Conservation (phyloP, 306 rosid species). For the Herpetospermum pedunculosum region DNA sequence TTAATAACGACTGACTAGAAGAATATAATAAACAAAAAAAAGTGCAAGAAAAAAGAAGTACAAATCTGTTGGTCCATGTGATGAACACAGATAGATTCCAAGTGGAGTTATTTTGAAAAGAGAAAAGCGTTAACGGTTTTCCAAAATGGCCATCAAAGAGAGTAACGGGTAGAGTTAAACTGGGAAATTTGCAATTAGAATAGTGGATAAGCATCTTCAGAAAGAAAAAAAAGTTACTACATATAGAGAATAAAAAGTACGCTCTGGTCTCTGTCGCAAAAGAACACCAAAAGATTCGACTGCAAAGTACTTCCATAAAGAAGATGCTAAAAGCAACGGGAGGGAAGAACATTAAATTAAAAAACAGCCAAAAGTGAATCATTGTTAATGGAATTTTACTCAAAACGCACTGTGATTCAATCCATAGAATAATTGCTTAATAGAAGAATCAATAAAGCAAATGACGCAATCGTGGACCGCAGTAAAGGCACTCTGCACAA, state of each 20-base stretch:
- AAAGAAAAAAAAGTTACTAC: constrained; percentile 1
- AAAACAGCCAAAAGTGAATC: background rate
- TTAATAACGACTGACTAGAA: background rate
- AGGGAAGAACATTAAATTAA: background rate
- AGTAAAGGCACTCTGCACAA: background rate
- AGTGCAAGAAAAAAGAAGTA: background rate
- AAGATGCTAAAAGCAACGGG: background rate
- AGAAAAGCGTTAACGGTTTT: background rate
- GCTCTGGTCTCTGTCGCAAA: background rate
- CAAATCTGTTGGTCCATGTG: background rate
- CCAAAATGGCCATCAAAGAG: background rate
- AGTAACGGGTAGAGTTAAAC: background rate
- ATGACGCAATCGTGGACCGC: background rate
- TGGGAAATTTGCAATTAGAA: background rate
- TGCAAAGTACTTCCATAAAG: background rate
- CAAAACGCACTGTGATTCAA: background rate
- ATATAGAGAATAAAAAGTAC: constrained; percentile 1
- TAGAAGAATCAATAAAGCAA: background rate
- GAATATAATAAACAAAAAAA: background rate
- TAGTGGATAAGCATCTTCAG: constrained; percentile 2
- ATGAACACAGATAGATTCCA: background rate
- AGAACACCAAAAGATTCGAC: constrained; percentile 1
- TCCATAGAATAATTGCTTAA: background rate
- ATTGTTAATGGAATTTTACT: background rate
- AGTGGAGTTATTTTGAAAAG: background rate